phyloP scores from a whole-genome alignment of 1,139 yeast genomes.

The Diutina ranongensis region DNA sequence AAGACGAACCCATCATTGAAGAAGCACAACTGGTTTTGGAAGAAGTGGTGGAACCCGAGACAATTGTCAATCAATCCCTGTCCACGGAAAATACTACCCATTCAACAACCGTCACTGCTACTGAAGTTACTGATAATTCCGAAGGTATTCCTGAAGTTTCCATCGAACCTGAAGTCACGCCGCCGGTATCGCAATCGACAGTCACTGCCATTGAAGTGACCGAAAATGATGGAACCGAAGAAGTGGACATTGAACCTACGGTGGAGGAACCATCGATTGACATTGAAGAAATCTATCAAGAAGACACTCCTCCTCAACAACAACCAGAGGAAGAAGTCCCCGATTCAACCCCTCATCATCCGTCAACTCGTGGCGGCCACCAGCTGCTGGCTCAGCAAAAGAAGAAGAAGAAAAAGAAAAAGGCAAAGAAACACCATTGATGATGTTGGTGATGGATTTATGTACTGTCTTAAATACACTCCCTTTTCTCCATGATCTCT shows the following conservation, averaged over 20 bases:
- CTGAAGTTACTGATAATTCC: background rate
- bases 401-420: background rate
- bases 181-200: too few relatives aligned
- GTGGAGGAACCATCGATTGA: background rate
- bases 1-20: background rate
- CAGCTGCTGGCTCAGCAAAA: background rate
- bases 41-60: background rate
- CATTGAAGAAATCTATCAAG: background rate
- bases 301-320: too few relatives aligned
- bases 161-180: background rate
- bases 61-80: too few relatives aligned
- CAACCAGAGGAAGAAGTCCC: background rate
- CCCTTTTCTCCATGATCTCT: background rate
- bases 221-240: too few relatives aligned
- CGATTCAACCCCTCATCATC: background rate
- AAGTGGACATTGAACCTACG: background rate
- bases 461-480: background rate
- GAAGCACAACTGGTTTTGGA: background rate
- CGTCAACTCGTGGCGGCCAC: background rate
- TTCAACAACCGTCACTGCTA: background rate
- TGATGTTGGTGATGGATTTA: background rate
- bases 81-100: too few relatives aligned
- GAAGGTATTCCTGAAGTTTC: background rate
- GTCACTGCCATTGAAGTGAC: too few relatives aligned
- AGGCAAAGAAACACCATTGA: background rate